Base-by-base conservation (phyloP, 2,329 filamentous ascomycete genomes). In the Metarhizium guizhouense region DNA sequence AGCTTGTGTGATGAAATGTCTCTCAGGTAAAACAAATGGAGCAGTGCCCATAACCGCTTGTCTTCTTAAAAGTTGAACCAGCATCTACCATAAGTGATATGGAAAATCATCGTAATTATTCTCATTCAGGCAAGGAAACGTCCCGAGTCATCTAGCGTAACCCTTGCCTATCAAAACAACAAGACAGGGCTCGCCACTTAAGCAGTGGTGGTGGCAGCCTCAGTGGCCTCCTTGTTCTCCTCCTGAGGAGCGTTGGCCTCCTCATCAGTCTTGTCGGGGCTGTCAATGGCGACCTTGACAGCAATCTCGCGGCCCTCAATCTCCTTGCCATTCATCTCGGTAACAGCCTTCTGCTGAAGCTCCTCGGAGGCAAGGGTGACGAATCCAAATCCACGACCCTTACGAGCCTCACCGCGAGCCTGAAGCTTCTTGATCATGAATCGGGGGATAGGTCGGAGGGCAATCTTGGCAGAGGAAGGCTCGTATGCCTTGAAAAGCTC, bases 381-480 rank as follows among this genome's bases (percentile, higher is more conserved):
- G 74, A 99, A 99, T 64, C 94, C 94, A 73, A 99, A 99, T 63
- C 94, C 94, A 80, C 94, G 94, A 59, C 94, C 94, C 87, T 99
- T 99, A 80, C 94, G 94, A 67, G 93, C 86, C 80, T 99, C 94
- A 70, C 92, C 92, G 72, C 94, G 93, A 68, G 93, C 92, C 79
- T 96, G 92, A 60, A 99, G 90, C 84, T 99, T 99, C 87, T 96
- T 96, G 78, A 99, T 94, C 94, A 99, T 99, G 82, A 97, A 99
- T 68, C 93, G 92, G 65, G 94, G 94, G 65, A 99, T 99, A 53
- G 94, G 94, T 67, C 94, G 93, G 65, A 99, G 90, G 63, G 94
- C 94, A 70, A 99, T 97, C 85, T 97, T 99, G 74, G 94, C 93
- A 62, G 91, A 95, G 65, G 87, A 87, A 59, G 94, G 94, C 70